Percentiles rank a stretch among this genome's conserved stretches.
Evolutionary conservation across 306 rosid genomes (phyloP).

Genomic region (Acmispon strigosus): DNA sequence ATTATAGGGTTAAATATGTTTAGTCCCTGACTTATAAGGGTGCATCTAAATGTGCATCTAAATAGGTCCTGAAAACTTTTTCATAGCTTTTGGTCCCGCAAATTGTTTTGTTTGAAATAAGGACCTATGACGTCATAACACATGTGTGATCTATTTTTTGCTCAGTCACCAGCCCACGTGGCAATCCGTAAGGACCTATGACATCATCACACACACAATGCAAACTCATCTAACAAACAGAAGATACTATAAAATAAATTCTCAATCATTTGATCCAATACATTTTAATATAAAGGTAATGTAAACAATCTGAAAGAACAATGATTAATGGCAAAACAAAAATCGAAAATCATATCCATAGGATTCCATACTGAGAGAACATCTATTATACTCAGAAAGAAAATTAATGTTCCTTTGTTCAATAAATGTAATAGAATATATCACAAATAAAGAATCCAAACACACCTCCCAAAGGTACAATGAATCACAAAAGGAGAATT

Average conservation of each 20-base stretch:
- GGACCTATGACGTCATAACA: no score
- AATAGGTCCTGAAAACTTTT: no score
- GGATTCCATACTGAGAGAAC: neutral
- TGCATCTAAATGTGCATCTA: no score
- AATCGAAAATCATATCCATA: neutral
- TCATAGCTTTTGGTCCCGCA: no score
- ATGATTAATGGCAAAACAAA: neutral
- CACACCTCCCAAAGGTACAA: conserved; percentile 98
- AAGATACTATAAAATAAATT: neutral
- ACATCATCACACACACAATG: no score
- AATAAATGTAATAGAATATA: neutral
- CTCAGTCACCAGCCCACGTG: no score
- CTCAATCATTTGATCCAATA: conserved; percentile 8
- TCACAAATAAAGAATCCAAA: neutral
- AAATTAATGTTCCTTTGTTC: neutral
- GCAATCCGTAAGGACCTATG: no score
- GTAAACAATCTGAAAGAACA: neutral
- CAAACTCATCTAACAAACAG: neutral
- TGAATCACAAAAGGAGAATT: conserved; percentile 95
- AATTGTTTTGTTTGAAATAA: no score
- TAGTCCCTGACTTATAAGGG: no score
- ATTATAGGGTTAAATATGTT: no score
- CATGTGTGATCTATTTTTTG: no score
- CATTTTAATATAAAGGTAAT: neutral
- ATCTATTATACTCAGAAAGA: neutral